Conservation (phyloP, 352 stramenopile genomes). For the Poterioochromonas sp. region DNA sequence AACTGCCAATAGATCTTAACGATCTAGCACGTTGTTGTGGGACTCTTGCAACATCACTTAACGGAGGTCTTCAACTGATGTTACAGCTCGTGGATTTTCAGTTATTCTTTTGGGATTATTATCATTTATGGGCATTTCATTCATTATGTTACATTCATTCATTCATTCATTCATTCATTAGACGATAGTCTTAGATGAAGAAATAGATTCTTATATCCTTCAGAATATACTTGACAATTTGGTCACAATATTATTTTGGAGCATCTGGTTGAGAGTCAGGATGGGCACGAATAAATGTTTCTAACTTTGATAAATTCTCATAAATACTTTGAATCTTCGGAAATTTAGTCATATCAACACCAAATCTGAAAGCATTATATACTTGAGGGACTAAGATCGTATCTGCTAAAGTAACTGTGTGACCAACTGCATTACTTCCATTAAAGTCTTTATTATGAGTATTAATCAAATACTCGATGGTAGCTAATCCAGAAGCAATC, state of each 20-base stretch:
- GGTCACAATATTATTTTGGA: slow-evolving; percentile 32
- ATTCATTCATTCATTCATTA: too few relatives aligned
- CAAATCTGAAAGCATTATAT: slow-evolving; percentile 33
- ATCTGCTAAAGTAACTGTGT: slow-evolving; percentile 26
- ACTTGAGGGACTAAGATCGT: slow-evolving; percentile 28
- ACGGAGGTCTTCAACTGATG: too few relatives aligned
- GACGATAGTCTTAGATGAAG: too few relatives aligned
- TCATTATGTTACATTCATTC: too few relatives aligned
- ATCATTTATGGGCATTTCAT: too few relatives aligned
- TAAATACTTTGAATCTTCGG: slow-evolving; percentile 6
- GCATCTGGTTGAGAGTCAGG: slow-evolving; percentile 34
- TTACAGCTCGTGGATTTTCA: too few relatives aligned
- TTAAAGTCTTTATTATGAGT: background rate
- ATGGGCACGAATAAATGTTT: slow-evolving; percentile 16
- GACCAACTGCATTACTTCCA: slow-evolving; percentile 1
- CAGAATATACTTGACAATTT: too few relatives aligned
- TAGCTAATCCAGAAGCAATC: slow-evolving; percentile 7
- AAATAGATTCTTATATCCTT: too few relatives aligned
- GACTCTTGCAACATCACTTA: too few relatives aligned
- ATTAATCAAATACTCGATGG: slow-evolving; percentile 25
- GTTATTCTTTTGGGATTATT: too few relatives aligned
- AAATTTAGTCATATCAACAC: slow-evolving; percentile 28
- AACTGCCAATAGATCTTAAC: too few relatives aligned
- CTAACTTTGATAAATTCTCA: background rate
- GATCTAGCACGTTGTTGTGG: too few relatives aligned